Percentiles rank a stretch among this genome's conserved stretches.
Evolutionary conservation across 495 filamentous ascomycete genomes (phyloP).

Genomic region (Halenospora varia): DNA sequence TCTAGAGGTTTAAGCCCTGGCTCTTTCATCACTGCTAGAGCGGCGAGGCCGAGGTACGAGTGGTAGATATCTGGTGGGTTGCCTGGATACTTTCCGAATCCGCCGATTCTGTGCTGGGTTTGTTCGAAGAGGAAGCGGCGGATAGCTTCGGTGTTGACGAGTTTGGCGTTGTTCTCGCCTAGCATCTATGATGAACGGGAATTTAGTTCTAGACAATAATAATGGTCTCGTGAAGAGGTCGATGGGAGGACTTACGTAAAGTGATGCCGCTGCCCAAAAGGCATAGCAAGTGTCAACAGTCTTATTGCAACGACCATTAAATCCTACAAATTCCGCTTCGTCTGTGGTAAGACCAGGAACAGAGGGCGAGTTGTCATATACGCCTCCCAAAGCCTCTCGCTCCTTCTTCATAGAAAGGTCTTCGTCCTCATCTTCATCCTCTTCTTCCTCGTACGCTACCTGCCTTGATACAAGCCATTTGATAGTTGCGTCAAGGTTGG

Average conservation of each 20-base stretch:
- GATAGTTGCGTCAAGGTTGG: conserved; percentile 34
- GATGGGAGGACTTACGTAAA: conserved; percentile 43
- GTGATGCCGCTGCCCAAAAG: conserved; percentile 79
- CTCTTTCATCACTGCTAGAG: conserved; percentile 65
- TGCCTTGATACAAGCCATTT: conserved; percentile 72
- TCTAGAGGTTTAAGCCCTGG: conserved; percentile 59
- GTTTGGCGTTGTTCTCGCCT: conserved; percentile 39
- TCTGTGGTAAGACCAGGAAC: conserved; percentile 34
- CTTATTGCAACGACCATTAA: conserved; percentile 89
- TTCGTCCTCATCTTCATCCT: conserved; percentile 44
- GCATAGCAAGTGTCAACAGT: conserved; percentile 88
- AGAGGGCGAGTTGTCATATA: conserved; percentile 23
- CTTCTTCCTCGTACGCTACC: conserved; percentile 30
- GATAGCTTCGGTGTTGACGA: conserved; percentile 57
- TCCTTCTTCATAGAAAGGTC: conserved; percentile 22
- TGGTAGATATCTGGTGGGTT: conserved; percentile 87
- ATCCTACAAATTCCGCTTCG: conserved; percentile 49
- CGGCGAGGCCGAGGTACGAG: conserved; percentile 81
- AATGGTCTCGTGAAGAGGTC: too few species aligned
- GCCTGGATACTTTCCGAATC: conserved; percentile 80
- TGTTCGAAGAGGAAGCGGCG: conserved; percentile 78
- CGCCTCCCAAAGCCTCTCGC: conserved; percentile 27
- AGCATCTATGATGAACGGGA: conserved; percentile 70
- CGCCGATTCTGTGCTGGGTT: conserved; percentile 88
- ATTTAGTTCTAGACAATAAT: too few species aligned